Base-by-base conservation (phyloP, 2,329 filamentous ascomycete species). In the Botrytis cinerea region DNA sequence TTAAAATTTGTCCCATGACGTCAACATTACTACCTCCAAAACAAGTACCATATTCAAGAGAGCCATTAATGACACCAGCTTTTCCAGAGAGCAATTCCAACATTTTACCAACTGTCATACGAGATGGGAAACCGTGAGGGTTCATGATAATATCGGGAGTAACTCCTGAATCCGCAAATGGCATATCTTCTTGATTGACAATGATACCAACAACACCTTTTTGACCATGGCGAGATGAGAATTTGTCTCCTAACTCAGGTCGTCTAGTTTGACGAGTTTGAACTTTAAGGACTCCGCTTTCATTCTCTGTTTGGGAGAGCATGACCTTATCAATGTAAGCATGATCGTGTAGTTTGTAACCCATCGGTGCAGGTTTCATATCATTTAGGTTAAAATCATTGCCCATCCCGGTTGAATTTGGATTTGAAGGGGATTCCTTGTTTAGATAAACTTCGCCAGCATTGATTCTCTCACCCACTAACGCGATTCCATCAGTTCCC, bases 101-200 rank as follows among this genome's bases (percentile, higher is more conserved):
- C 86, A 99, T 92, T 83, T 99, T 99, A 46, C 96, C 96, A 75
- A 99, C 96, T 71, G 96, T 99, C 96, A 99, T 99, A 83, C 96
- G 96, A 46, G 95, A 98, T 1, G 96, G 96, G 87, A 99, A 99
- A 90, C 96, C 96, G 84, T 99, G 96, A 0, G 97, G 96, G 85
- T 99, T 99, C 96, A 99, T 99, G 89, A 99, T 99, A 78, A 99
- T 98, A 83, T 99, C 96, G 0, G 96, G 96, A n/a, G 91, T 92
- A 77, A 99, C 89, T 2, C 96, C 97, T 70, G 88, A 86, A 83
- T 99, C 96, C 51, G 92, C 92, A 84, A 99, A 99, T 0, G 96
- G 96, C 90, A 99, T 92, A 81, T 99, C 96, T 81, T 96, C 94
- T 83, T 98, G 95, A 75, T 97, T 93, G 28, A 95, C 94, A 74